Conservation (phyloP, 768 basidiomycete species). For the Filobasidium wieringae region DNA sequence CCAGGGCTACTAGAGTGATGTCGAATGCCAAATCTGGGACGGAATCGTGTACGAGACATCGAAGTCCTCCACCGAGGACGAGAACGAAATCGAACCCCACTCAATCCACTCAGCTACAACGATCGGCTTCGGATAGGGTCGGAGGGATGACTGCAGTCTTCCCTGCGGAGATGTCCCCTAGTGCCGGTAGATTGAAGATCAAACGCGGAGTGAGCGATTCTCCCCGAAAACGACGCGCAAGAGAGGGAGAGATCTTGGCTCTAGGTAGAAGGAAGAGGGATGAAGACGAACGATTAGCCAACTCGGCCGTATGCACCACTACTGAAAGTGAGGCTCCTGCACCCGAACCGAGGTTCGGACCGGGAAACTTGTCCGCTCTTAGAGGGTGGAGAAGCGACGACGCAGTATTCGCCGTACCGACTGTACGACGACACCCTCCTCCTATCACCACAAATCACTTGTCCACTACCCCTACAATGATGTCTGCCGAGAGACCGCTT, state of each 20-base stretch:
- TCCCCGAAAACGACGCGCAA: not conserved
- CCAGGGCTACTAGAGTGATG: not conserved
- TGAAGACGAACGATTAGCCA: not conserved
- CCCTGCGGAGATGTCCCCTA: slow-evolving; percentile 2
- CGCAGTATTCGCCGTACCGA: slow-evolving; percentile 11
- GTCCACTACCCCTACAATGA: not conserved
- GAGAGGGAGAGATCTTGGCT: not conserved
- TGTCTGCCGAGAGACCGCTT: not conserved
- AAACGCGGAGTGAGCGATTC: slow-evolving; percentile 6
- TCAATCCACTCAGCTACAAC: not conserved
- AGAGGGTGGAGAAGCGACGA: slow-evolving; percentile 14
- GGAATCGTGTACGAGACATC: slow-evolving; percentile 11
- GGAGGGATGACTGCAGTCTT: not conserved
- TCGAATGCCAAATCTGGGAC: not conserved
- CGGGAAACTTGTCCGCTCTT: not conserved
- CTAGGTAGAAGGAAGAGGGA: not conserved
- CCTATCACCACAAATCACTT: not conserved
- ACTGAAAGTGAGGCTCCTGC: slow-evolving; percentile 2
- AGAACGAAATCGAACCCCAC: not conserved
- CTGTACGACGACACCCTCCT: not conserved
- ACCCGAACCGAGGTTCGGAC: not conserved
- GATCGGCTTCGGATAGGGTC: slow-evolving; percentile 1
- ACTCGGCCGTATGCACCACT: not conserved
- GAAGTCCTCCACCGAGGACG: slow-evolving; percentile 8
- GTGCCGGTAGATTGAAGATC: slow-evolving; percentile 8